Conservation (phyloP, 208 protist species). For the Trypanosoma brucei region DNA sequence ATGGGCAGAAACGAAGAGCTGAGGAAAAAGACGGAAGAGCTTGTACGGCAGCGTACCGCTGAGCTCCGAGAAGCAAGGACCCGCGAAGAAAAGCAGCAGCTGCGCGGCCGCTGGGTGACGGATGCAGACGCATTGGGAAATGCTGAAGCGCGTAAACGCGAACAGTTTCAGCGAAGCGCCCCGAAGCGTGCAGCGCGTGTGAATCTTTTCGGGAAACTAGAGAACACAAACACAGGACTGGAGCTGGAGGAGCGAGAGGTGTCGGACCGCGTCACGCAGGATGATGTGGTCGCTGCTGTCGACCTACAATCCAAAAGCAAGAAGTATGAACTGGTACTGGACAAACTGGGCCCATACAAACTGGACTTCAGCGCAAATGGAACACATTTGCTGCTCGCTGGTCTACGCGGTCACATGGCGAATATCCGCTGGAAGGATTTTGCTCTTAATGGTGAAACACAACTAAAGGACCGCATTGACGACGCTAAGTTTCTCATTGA, state of each 20-base stretch:
- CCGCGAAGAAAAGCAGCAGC: conserved; percentile 45
- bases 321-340: conserved; percentile 91
- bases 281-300: conserved; percentile 81
- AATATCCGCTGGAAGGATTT: conserved; percentile 94
- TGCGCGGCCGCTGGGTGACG: conserved; percentile 79
- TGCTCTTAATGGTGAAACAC: conserved; percentile 89
- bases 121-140: conserved; percentile 66
- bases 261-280: conserved; percentile 91
- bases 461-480: conserved; percentile 91
- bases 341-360: conserved; percentile 93
- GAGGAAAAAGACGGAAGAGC: conserved; percentile 55
- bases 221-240: conserved; percentile 63
- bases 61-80: conserved; percentile 39
- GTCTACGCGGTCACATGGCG: conserved; percentile 94
- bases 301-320: conserved; percentile 92
- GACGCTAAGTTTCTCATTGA: conserved; percentile 96
- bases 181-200: conserved; percentile 63
- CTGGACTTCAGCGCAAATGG: conserved; percentile 93
- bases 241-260: conserved; percentile 86
- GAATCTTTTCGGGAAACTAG: conserved; percentile 60
- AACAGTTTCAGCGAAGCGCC: conserved; percentile 52
- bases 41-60: conserved; percentile 41
- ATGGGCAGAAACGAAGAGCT: conserved; percentile 1
- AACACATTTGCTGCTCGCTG: conserved; percentile 90
- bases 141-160: conserved; percentile 37